phyloP scores from a whole-genome alignment of 495 filamentous ascomycete genomes.

The Aspergillus kassunensis region DNA sequence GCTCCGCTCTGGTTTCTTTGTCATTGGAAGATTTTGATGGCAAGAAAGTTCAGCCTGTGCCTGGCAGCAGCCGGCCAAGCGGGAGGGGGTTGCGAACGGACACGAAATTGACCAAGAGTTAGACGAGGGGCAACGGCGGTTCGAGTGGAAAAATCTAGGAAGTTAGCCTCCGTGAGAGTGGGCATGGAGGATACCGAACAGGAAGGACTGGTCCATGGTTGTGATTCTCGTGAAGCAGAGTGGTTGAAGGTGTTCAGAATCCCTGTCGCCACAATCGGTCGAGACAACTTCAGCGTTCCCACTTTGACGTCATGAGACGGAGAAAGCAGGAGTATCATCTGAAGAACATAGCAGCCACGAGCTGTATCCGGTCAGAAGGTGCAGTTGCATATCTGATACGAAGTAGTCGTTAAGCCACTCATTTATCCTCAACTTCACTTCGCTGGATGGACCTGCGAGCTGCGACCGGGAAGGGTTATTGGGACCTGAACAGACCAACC shows the following conservation, averaged over 20 bases:
- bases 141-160: slow-evolving; percentile 1
- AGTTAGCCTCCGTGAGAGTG: slow-evolving; percentile 7
- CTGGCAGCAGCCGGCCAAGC: slow-evolving; percentile 6
- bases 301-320: slow-evolving; percentile 14
- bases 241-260: slow-evolving; percentile 10
- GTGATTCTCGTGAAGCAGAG: slow-evolving; percentile 11
- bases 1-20: slow-evolving; percentile 6
- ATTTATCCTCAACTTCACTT: neutral
- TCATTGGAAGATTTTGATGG: slow-evolving; percentile 1
- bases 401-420: slow-evolving; percentile 1
- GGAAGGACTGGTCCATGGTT: slow-evolving; percentile 8
- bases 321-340: neutral
- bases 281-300: slow-evolving; percentile 9
- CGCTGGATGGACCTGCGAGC: slow-evolving; percentile 2
- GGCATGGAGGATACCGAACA: slow-evolving; percentile 11
- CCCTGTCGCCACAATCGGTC: slow-evolving; percentile 14
- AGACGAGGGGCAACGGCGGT: slow-evolving; percentile 9
- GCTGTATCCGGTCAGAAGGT: neutral
- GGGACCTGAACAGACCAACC: neutral
- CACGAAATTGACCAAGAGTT: neutral
- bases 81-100: neutral
- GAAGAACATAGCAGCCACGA: neutral
- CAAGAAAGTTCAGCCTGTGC: neutral
- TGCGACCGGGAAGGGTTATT: slow-evolving; percentile 2
- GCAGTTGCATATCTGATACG: slow-evolving; percentile 4